Base-by-base conservation (phyloP, 164 flowering plant species). In the Houttuynia cordata region DNA sequence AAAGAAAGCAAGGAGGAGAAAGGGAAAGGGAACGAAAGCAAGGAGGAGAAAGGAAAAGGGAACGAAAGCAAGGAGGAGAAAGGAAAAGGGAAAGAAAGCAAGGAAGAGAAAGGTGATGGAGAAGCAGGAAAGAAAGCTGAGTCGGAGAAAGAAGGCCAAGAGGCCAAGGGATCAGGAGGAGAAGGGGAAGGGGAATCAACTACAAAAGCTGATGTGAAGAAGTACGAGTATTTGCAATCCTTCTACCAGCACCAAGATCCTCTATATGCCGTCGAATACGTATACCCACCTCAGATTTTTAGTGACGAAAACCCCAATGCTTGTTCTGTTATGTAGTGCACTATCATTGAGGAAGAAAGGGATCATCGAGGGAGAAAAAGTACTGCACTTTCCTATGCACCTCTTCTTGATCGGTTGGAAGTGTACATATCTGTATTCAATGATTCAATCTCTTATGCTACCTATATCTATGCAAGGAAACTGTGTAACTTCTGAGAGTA, bases 241-340 rank as follows among this genome's bases (percentile, higher is more conserved):
- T 25, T 4, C 37, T 40, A 53, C 60, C 14, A 56, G 24, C 49
- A 17, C 17, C 17, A 45, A 45, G 8, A 45, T 14, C 10, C 55
- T 9, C 40, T 21, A 30, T 30, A 30, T 6, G 37, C 2, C 37
- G 37, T 30, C 39, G 69, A 60, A 4, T 66, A 47, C 59, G 59
- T 14, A 21, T 53, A 66, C 53, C 25, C 64, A 6, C 60, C 69
- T 3, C 69, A 66, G 63, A 42, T 66, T 8, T 66, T 66, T 45
- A 66, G 69, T 20, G 69, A 66, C 54, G 69, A 66, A 53, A 60
- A 66, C 45, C 69, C 69, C 37, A 66, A 66, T 40, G 69, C 69
- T 15, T 66, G 69, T 45, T 60, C 69, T 34, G 52, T 62, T 13
- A 62, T 62, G 65, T 62, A 55, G 17, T 12, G n/a, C 37, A 30